phyloP scores from a whole-genome alignment of 768 basidiomycete species.

The Porpolomopsis calyptriformis region DNA sequence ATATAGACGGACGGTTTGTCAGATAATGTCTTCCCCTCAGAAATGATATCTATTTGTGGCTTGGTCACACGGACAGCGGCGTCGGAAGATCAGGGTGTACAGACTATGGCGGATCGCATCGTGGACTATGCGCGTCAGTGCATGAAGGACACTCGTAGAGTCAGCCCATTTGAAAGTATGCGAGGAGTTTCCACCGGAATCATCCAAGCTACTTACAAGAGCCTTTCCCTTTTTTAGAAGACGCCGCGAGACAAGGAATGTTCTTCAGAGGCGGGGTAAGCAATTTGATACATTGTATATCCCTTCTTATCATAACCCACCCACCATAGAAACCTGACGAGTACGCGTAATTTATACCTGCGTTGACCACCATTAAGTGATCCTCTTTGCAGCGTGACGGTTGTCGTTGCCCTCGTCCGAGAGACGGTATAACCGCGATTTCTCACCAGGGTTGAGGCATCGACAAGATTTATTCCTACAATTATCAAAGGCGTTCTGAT shows the following conservation, averaged over 20 bases:
- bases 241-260: constrained; percentile 56
- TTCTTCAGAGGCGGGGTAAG: constrained; percentile 65
- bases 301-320: constrained; percentile 1
- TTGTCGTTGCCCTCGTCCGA: constrained; percentile 55
- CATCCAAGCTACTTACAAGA: constrained; percentile 2
- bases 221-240: constrained; percentile 27
- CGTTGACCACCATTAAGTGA: constrained; percentile 7
- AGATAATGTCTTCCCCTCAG: constrained; percentile 57
- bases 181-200: constrained; percentile 5
- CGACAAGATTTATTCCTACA: not conserved
- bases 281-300: constrained; percentile 12
- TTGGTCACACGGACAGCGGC: constrained; percentile 47
- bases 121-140: constrained; percentile 59
- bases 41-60: constrained; percentile 61
- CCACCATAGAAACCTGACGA: constrained; percentile 66
- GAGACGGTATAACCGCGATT: constrained; percentile 30
- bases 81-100: constrained; percentile 51
- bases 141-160: constrained; percentile 54
- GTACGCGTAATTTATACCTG: constrained; percentile 32
- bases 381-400: constrained; percentile 45
- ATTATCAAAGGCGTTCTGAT: not conserved
- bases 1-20: constrained; percentile 43
- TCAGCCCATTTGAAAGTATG: constrained; percentile 70
- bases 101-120: constrained; percentile 61
- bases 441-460: not conserved